A percentile compares a stretch with the other conserved stretches of the same genome.
Conservation (phyloP, 805 yeast species). For the Metschnikowia santaceciliae region DNA sequence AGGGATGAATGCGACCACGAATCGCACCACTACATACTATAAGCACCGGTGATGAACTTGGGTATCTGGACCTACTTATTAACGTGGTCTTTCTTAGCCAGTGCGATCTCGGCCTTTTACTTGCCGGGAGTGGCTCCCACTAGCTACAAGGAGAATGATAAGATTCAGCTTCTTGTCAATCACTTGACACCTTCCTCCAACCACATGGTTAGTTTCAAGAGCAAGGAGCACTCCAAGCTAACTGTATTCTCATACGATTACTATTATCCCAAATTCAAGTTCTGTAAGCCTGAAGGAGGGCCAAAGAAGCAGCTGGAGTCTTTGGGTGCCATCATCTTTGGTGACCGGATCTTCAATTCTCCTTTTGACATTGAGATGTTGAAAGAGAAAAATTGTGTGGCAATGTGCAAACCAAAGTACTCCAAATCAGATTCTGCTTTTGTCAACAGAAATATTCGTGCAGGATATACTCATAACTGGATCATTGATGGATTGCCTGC, state of each 20-base stretch:
- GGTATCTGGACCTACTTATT: conserved; percentile 17
- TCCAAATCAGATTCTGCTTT: conserved; percentile 66
- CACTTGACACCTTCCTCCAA: conserved; percentile 79
- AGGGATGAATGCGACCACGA: background rate
- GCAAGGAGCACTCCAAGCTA: conserved; percentile 42
- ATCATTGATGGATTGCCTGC: conserved; percentile 92
- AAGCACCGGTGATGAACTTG: conserved; percentile 9
- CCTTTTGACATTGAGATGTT: conserved; percentile 82
- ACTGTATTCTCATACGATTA: conserved; percentile 75
- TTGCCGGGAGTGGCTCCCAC: conserved; percentile 97
- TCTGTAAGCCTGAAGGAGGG: conserved; percentile 73
- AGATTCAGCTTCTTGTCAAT: conserved; percentile 77
- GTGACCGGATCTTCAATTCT: conserved; percentile 91
- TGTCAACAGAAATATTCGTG: conserved; percentile 72
- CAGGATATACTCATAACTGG: conserved; percentile 90
- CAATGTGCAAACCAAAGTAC: conserved; percentile 61
- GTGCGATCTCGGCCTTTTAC: conserved; percentile 57
- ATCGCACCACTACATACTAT: background rate
- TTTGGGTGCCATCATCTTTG: conserved; percentile 88
- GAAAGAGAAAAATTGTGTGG: conserved; percentile 61
- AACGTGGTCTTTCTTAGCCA: conserved; percentile 15
- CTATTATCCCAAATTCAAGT: conserved; percentile 77
- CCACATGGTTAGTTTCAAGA: conserved; percentile 24
- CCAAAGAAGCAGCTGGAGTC: conserved; percentile 77
- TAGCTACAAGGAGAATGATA: conserved; percentile 69